Evolutionary conservation across 805 yeast genomes (phyloP), one percentile per base, ranked within the genome.

Genomic region (Nakazawaea populi): DNA sequence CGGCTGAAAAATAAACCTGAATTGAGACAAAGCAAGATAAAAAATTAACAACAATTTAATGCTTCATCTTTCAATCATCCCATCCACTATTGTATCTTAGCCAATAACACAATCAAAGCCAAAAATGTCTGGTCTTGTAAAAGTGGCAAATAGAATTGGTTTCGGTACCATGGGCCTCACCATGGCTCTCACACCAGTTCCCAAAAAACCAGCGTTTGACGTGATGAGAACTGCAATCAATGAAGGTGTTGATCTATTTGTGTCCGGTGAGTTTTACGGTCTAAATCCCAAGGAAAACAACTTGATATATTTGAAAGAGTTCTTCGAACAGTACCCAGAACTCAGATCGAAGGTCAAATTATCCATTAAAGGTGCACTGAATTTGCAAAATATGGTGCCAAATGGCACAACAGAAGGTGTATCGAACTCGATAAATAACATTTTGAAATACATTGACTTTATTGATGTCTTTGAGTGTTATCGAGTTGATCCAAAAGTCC

Each of bases 111-210:
- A 18, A 18, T 18, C 24, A 18, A 2, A 18, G 24, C 3, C 3
- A 18, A 18, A 18, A 18, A 18, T 18, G 24, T 18, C 24, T 32
- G 35, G 35, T 32, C 11, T 32, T 32, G 35, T 32, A 8, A 32
- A 32, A 32, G 11, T 32, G 8, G 35, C 35, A 8, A 32, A 32
- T 32, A 32, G 35, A 32, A 32, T 32, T 9, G 35, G 35, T 32
- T 32, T 2, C 11, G 35, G 35, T 8, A 32, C 41, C 10, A 38
- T 38, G 41, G 14, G 41, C 11, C 35, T 32, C 42, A 74, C 89
- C 55, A 88, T 90, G 96, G 79, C 85, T 51, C 73, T 87, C 64
- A 87, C 96, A 1, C 81, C 87, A 88, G 73, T 76, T 37, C 75
- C 85, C 6, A 64, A 73, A 47, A 80, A 76, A 18, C 70, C 72